Evolutionary conservation across 352 stramenopile genomes (phyloP), one percentile per base, ranked within the genome.

Genomic region (Peronospora tabacina): DNA sequence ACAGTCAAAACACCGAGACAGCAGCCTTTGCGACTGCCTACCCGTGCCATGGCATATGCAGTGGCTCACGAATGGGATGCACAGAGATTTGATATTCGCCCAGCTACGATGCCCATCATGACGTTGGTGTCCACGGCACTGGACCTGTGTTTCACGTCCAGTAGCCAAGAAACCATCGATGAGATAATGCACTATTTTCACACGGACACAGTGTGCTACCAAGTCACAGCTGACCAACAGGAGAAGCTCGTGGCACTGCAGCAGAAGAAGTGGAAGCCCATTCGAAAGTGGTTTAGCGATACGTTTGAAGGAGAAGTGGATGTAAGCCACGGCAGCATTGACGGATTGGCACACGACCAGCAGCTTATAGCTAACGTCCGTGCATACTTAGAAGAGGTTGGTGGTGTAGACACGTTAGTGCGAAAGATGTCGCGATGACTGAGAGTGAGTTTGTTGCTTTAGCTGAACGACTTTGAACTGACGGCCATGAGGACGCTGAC

Each of bases 181-280:
- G 81, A 94, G 62, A 88, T 94, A 61, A 64, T 91, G 64, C 81
- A 90, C 57, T 94, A 91, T 59, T 54, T 94, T 47, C 67, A 90
- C 57, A 90, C 81, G 37, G 83, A 94, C 66, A 94, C 82, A n/a
- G 66, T 92, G n/a, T 92, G 82, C 72, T 92, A 89, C 57, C 72
- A 87, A 49, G 75, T 90, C 11, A 87, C 81, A 24, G 77, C 70
- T 16, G 75, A 87, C 44, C 81, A 91, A 50, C 68, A 87, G 50
- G 81, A 90, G 32, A 86, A 89, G 58, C 79, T 94, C n/a, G 68
- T 81, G 35, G 46, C 62, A 40, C 58, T 83, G 35, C 83, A 94
- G 70, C 68, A 85, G 34, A 90, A 91, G 67, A 90, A 90, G 63
- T 94, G 83, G 83, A 67, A 73, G 10, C 72, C 83, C 17, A 59